These are phyloP conservation scores for Luffa acutangula DNA, from an alignment of 306 rosid genomes.

Conservation along the genomic window DNA sequence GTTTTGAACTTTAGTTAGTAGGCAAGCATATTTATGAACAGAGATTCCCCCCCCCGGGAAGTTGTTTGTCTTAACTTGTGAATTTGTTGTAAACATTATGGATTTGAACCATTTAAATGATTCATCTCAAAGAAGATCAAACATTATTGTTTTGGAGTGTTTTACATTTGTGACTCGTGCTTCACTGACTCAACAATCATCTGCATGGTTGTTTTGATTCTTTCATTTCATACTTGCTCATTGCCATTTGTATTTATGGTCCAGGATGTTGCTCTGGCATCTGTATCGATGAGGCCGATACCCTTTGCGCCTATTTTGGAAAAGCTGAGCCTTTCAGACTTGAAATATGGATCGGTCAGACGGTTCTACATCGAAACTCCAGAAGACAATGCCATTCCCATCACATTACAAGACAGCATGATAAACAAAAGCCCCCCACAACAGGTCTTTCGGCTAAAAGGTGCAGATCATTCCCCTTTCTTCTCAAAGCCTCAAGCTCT, in stretches of 20 bases:
- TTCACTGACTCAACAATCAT: not conserved
- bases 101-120: not conserved
- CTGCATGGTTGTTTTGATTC: no score
- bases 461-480: slow-evolving; percentile 91
- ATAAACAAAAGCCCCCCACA: slow-evolving; percentile 66
- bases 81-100: not conserved
- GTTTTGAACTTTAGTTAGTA: not conserved
- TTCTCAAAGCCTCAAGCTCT: slow-evolving; percentile 97
- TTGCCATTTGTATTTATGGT: not conserved
- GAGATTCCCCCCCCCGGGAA: no score
- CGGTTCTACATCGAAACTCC: slow-evolving; percentile 75
- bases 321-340: slow-evolving; percentile 65
- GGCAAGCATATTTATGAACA: not conserved
- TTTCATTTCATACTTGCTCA: not conserved
- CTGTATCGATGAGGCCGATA: slow-evolving; percentile 83
- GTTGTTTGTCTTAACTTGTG: not conserved
- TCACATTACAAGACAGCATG: slow-evolving; percentile 60
- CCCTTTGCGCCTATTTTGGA: slow-evolving; percentile 86
- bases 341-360: slow-evolving; percentile 66
- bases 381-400: slow-evolving; percentile 88
- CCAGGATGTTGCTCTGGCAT: slow-evolving; percentile 87
- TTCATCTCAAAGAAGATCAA: not conserved
- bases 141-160: not conserved
- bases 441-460: slow-evolving; percentile 57
- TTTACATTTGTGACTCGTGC: not conserved